Conservation (phyloP, 1,139 yeast species). For the Candida tropicalis region DNA sequence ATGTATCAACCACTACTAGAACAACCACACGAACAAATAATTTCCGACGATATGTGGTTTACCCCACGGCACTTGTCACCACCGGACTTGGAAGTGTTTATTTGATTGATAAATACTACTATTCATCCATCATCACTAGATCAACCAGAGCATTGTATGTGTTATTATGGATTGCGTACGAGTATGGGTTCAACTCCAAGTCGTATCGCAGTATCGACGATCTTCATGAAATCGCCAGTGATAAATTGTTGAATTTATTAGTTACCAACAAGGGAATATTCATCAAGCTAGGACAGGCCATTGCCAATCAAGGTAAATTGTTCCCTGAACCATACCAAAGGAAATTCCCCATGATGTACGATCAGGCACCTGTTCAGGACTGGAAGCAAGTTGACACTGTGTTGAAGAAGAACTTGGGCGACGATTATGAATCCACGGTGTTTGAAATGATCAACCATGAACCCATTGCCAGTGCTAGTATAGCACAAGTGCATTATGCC, state of each 20-base stretch:
- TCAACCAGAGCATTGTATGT: slow-evolving; percentile 54
- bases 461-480: slow-evolving; percentile 72
- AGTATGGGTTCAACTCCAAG: slow-evolving; percentile 55
- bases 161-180: slow-evolving; percentile 55
- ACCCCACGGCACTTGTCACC: slow-evolving; percentile 9
- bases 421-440: slow-evolving; percentile 42
- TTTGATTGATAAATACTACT: slow-evolving; percentile 40
- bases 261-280: slow-evolving; percentile 68
- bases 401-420: slow-evolving; percentile 49
- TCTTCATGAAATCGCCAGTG: slow-evolving; percentile 64
- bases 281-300: slow-evolving; percentile 75
- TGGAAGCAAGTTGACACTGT: slow-evolving; percentile 57
- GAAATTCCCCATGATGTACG: slow-evolving; percentile 60
- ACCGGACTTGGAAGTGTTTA: slow-evolving; percentile 25
- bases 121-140: slow-evolving; percentile 54
- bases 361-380: slow-evolving; percentile 67
- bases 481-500: slow-evolving; percentile 74
- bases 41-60: slow-evolving; percentile 4
- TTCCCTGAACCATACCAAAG: slow-evolving; percentile 66
- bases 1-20: no score
- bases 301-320: slow-evolving; percentile 69
- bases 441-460: slow-evolving; percentile 51
- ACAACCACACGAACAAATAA: no score
- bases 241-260: slow-evolving; percentile 54
- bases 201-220: slow-evolving; percentile 45